Evolutionary conservation across 2,329 filamentous ascomycete species (phyloP).

Genomic region (Atkinsonella texensis): DNA sequence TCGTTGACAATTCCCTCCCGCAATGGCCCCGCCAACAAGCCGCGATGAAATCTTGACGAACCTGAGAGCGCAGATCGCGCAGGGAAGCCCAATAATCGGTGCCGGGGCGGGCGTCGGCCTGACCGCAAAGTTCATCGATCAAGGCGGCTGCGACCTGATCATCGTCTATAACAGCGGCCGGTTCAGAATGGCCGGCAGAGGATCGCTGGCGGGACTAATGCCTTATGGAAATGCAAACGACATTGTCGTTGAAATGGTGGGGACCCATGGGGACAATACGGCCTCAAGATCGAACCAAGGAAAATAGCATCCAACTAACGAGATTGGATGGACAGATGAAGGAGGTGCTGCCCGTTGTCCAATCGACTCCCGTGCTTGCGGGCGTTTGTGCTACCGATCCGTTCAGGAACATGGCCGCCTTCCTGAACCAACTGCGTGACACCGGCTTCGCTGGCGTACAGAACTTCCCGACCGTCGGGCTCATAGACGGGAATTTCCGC

Average conservation of each 20-base stretch:
- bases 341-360: slow-evolving; percentile 54
- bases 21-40: slow-evolving; percentile 45
- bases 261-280: background rate
- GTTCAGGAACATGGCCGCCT: slow-evolving; percentile 48
- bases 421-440: slow-evolving; percentile 46
- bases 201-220: slow-evolving; percentile 58
- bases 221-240: slow-evolving; percentile 61
- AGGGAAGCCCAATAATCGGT: slow-evolving; percentile 50
- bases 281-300: background rate
- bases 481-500: slow-evolving; percentile 58
- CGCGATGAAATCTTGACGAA: slow-evolving; percentile 42
- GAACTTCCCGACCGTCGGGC: slow-evolving; percentile 62
- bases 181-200: slow-evolving; percentile 61
- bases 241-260: slow-evolving; percentile 56
- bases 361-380: slow-evolving; percentile 52
- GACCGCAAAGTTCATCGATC: slow-evolving; percentile 58
- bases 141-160: slow-evolving; percentile 56
- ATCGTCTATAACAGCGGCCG: slow-evolving; percentile 63
- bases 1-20: too few species aligned
- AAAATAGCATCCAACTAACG: background rate
- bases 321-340: slow-evolving; percentile 29
- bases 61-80: slow-evolving; percentile 40
- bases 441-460: slow-evolving; percentile 59
- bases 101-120: slow-evolving; percentile 59
- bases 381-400: slow-evolving; percentile 62